phyloP scores from a whole-genome alignment of 169 alveolate genomes.

The Theileria annulata region DNA sequence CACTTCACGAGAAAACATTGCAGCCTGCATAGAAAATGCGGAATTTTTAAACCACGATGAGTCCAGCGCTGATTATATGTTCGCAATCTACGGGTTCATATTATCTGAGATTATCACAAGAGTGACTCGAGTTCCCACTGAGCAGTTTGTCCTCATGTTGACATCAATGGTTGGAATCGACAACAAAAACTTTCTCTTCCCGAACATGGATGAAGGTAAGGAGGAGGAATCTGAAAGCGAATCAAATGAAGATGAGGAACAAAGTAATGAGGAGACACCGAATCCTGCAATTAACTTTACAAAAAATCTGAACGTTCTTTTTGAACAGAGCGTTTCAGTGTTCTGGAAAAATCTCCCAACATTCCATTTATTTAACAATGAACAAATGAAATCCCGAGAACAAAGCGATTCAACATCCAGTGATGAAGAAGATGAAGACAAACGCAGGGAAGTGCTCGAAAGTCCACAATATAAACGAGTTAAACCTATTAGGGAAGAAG shows the following conservation, averaged over 20 bases:
- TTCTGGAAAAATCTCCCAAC: not conserved
- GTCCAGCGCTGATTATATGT: conserved; percentile 26
- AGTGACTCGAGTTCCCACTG: conserved; percentile 38
- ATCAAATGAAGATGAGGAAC: not conserved
- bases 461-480: not conserved
- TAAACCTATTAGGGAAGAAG: not conserved
- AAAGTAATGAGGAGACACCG: not conserved
- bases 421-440: not conserved
- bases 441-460: not conserved
- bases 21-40: conserved; percentile 28
- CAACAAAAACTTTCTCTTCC: conserved; percentile 38
- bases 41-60: conserved; percentile 17
- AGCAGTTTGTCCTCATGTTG: conserved; percentile 41
- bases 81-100: conserved; percentile 54
- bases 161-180: conserved; percentile 32
- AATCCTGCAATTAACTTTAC: not conserved
- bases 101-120: conserved; percentile 57
- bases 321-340: conserved; percentile 16
- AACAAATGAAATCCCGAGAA: not conserved
- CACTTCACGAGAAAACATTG: conserved; percentile 28
- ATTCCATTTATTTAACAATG: not conserved
- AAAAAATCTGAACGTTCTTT: conserved; percentile 3
- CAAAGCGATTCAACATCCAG: not conserved
- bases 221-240: not conserved
- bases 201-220: not conserved